Base-by-base conservation (phyloP, 495 filamentous ascomycete species). In the Evansstolkia leycettana region DNA sequence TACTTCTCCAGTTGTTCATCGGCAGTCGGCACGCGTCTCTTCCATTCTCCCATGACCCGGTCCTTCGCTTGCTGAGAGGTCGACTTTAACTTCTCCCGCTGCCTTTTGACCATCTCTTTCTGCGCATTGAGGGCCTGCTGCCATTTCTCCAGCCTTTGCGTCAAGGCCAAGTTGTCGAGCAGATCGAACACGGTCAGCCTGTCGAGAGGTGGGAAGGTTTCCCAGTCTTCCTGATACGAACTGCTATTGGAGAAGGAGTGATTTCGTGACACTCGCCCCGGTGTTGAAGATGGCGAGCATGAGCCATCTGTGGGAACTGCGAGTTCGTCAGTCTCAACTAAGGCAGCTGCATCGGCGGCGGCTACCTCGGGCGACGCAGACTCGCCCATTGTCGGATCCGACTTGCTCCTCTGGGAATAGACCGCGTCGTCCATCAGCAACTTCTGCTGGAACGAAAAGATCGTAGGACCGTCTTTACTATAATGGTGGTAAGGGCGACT, bases 1-100 rank as follows among this genome's bases (percentile, higher is more conserved):
- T 96, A 96, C 53, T 83, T 84, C 17, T 88, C 84, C 14, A 98
- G 72, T 65, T 93, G 86, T 52, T 94, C 87, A 40, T 94, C 90
- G 6, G 84, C 79, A 18, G 83, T 79, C 5, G 84, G 84, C 1
- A 89, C 67, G 14, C 84, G 73, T 36, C 77, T 75, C 36, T 82
- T 78, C 81, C 81, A 89, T 62, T 95, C 83, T 41, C 83, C 85
- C 23, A 94, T 78, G 36, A 93, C 80, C 19, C 80, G 74, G 38
- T 90, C 80, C 49, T 64, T 73, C 18, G 72, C 74, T 39, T 58
- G 70, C 37, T 62, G 46, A 24, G 65, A 72, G 18, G 63, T 69
- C 2, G 58, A 66, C 40, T 73, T 76, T 25, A 93, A 56, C 47
- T 78, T 84, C 53, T 88, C 76, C 41, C 80, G 78, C 39, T 89